Evolutionary conservation across 805 yeast genomes (phyloP).

Genomic region (Spathaspora boniae): DNA sequence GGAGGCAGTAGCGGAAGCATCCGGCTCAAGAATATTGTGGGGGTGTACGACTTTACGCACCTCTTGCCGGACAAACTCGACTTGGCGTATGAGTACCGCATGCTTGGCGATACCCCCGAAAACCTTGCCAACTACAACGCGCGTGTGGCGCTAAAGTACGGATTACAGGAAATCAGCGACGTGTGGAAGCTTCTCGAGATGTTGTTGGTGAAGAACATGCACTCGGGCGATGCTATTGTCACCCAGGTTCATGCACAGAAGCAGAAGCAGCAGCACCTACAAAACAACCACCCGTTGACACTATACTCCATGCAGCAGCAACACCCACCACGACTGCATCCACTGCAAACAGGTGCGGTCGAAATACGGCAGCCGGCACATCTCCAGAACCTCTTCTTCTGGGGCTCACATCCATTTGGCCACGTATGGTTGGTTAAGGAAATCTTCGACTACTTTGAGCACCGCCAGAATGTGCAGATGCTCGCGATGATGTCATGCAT

Average conservation of each 20-base stretch:
- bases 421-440: constrained; percentile 60
- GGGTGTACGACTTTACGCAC: constrained; percentile 60
- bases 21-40: constrained; percentile 49
- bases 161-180: constrained; percentile 60
- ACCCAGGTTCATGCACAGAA: too few relatives aligned
- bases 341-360: too few relatives aligned
- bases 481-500: constrained; percentile 83
- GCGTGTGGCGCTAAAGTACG: constrained; percentile 60
- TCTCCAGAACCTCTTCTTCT: constrained; percentile 43
- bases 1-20: constrained; percentile 12
- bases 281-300: too few relatives aligned
- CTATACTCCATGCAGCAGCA: too few relatives aligned
- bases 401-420: constrained; percentile 85
- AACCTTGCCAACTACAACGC: constrained; percentile 68
- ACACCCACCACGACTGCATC: too few relatives aligned
- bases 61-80: constrained; percentile 74
- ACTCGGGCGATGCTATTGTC: too few relatives aligned
- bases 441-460: constrained; percentile 62
- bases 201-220: constrained; percentile 38
- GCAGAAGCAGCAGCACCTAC: too few relatives aligned
- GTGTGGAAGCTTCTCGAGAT: constrained; percentile 68
- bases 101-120: constrained; percentile 62
- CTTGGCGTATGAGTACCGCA: constrained; percentile 62
- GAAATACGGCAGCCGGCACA: too few relatives aligned
- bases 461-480: constrained; percentile 74